Evolutionary conservation across 352 stramenopile genomes (phyloP).

Genomic region (Halophytophthora batemanensis): DNA sequence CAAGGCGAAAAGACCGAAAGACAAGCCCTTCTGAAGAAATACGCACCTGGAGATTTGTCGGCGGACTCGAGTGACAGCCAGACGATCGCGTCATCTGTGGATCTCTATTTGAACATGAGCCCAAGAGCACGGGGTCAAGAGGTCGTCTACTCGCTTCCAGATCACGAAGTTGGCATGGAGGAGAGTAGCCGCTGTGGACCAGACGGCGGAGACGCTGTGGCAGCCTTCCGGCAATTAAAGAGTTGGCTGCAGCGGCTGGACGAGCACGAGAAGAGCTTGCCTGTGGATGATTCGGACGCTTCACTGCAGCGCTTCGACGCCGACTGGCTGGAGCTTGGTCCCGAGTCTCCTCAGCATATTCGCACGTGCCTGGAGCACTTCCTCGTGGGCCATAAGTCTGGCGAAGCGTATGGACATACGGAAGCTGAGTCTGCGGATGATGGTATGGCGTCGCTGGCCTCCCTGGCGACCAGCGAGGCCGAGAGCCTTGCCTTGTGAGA

Average conservation of each 20-base stretch:
- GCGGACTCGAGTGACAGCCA: background rate
- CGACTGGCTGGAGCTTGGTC: conserved; percentile 27
- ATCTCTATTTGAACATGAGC: no score
- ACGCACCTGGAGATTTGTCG: background rate
- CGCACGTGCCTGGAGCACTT: conserved; percentile 26
- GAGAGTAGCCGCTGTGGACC: background rate
- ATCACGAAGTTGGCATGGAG: no score
- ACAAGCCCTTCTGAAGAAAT: background rate
- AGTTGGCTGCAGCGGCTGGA: conserved; percentile 16
- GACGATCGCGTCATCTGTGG: background rate
- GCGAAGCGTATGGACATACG: no score
- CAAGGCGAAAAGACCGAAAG: background rate
- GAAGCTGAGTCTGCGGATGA: no score
- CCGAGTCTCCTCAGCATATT: conserved; percentile 18
- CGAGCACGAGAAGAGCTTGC: conserved; percentile 19
- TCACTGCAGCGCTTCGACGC: conserved; percentile 21
- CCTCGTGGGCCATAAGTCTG: no score
- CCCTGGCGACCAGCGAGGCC: no score
- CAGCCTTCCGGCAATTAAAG: conserved; percentile 24
- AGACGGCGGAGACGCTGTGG: background rate
- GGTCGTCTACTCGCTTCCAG: no score
- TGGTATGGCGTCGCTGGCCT: no score
- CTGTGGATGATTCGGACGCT: conserved; percentile 7
- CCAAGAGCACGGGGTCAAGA: no score
- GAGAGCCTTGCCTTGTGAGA: no score